Evolutionary conservation across 177 flowering plant species (phyloP).

Genomic region (Tripterygium wilfordii): DNA sequence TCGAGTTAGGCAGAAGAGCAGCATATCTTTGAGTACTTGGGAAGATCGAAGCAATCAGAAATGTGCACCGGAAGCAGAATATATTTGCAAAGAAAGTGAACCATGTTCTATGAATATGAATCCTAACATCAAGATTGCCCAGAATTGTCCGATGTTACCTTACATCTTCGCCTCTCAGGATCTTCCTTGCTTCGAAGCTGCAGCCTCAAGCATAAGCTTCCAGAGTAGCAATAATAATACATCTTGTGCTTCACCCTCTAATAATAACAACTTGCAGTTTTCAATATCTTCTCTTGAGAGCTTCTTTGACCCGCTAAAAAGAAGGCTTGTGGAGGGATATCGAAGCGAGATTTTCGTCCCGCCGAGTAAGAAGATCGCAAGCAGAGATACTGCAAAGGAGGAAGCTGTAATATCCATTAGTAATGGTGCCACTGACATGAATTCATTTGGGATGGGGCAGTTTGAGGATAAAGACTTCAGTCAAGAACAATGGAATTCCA

Average conservation of each 20-base stretch:
- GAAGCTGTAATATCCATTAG: neutral
- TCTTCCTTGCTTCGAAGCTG: constrained; percentile 8
- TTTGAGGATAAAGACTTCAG: constrained; percentile 10
- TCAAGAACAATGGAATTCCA: constrained; percentile 7
- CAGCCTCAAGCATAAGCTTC: constrained; percentile 15
- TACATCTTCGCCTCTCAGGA: constrained; percentile 20
- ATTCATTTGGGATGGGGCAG: constrained; percentile 1
- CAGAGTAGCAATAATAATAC: constrained; percentile 6
- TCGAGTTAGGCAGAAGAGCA: constrained; percentile 25
- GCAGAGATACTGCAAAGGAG: neutral
- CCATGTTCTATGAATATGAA: neutral
- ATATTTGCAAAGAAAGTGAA: constrained; percentile 1
- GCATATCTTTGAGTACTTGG: constrained; percentile 16
- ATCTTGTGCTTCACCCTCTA: too few species aligned
- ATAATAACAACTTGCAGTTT: neutral
- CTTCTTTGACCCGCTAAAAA: constrained; percentile 9
- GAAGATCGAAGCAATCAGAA: constrained; percentile 11
- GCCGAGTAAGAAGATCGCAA: constrained; percentile 11
- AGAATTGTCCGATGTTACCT: constrained; percentile 19
- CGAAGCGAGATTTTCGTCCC: neutral
- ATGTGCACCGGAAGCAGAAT: neutral
- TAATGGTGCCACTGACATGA: constrained; percentile 3
- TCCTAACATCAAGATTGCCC: constrained; percentile 6
- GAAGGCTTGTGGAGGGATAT: constrained; percentile 7
- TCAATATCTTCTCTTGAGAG: constrained; percentile 6